Base-by-base conservation (phyloP, 2,329 filamentous ascomycete species). In the Pezicula neosporulosa region DNA sequence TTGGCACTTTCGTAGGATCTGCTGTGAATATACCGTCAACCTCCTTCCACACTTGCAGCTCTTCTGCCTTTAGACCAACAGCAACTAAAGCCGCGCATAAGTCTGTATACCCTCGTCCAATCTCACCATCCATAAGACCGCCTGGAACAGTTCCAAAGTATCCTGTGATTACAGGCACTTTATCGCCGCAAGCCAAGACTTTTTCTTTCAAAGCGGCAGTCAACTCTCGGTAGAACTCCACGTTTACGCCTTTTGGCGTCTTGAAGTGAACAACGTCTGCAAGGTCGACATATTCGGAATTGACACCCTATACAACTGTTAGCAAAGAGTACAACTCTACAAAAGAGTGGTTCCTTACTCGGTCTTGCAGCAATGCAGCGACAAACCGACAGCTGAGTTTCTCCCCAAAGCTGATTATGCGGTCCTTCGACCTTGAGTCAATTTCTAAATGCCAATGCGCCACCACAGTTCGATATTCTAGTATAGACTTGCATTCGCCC, bases 11-110 rank as follows among this genome's bases (percentile, higher is more conserved):
- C 61, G 87, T 83, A 3, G 90, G 90, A 65, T 97, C 93, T 6
- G 79, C 78, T 2, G 81, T 86, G 71, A 96, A 94, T 66, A 97
- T 95, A 53, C 91, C 92, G 69, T 99, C 94, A 6, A 99, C 94
- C 68, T 99, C 94, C 74, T 99, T 99, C 94, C 94, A 97, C 57
- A 99, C 89, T 70, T 99, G 94, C 48, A 99, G 79, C 70, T 99
- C 94, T 49, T 86, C 76, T 1, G 94, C 94, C 61, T 83, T 77
- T n/a, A 95, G 75, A 4, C 91, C 93, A 9, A 99, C 93, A 1
- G 94, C 91, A 47, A 92, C 86, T 15, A 99, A 77, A 6, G 94
- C 92, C 12, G 94, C 93, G 68, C 94, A 97, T 44, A 99, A 81
- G 70, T 99, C 94, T 9, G 94, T 97, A 71, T 99, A 99, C 28